Evolutionary conservation across 2,329 filamentous ascomycete genomes (phyloP), one percentile per base, ranked within the genome.

Genomic region (Diaporthe sp.): DNA sequence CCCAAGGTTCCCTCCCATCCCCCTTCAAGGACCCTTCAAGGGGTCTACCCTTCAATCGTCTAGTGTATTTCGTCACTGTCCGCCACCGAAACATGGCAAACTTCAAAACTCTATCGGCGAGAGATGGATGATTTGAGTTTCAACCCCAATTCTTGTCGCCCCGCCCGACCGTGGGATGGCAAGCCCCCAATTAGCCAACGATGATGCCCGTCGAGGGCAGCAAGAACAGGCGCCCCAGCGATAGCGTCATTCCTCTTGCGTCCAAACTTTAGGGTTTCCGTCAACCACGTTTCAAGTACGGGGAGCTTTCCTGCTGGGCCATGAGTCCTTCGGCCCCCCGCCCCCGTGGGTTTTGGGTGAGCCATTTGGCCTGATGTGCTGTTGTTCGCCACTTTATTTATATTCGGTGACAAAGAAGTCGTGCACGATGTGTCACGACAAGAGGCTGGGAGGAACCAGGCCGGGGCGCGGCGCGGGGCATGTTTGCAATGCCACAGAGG

Each of bases 41-140:
- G 60, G 42, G 25, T n/a, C 25, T 5, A 19, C 49, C 49, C 22
- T 42, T 12, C 31, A n/a, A 31, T 13, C 6, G 17, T 7, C 7
- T 39, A 19, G n/a, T 55, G 34, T 19, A 70, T 70, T 70, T 70
- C 65, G 65, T 70, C 65, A 70, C 49, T 13, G 13, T 39, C 28
- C 49, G 65, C 49, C 65, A 70, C 65, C 65, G n/a, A 55, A 70
- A 70, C 65, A 70, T 70, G 65, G 65, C 65, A 70, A 70, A 70
- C 46, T 70, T 55, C 49, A 70, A 70, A 70, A 55, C 65, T 70
- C 65, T 70, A 55, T 55, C 65, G 49, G 65, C 49, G 13, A 55
- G 65, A 70, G 49, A 70, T 70, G 65, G 65, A 55, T 70, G 65
- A 70, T 70, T 70, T 70, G 49, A 70, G 65, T 70, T 70, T 70